Base-by-base conservation (phyloP, 352 stramenopile genomes). In the Phytophthora megakarya region DNA sequence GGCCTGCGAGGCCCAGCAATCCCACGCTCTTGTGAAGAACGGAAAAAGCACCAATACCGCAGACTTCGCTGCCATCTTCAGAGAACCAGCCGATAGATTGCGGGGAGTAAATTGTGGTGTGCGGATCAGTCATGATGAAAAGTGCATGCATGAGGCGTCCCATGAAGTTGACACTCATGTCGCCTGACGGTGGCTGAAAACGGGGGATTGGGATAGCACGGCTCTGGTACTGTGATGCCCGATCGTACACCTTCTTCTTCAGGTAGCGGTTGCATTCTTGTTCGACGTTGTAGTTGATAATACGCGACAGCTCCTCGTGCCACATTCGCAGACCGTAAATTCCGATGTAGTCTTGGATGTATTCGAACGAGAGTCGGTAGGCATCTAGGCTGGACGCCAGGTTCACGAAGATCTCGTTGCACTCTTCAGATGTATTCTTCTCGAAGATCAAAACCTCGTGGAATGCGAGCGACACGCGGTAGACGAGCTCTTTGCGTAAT, bases 281-380 rank as follows among this genome's bases (percentile, higher is more conserved):
- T 69, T 98, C 95, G n/a, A 97, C 88, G 45, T 98, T 98, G 77
- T 97, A 98, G 55, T 96, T 97, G 58, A 98, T 97, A 59, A 98
- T 96, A 16, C 96, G 90, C 22, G 81, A 90, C 16, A 98, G 70
- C 69, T 98, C 96, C 69, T 98, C 88, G 64, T 98, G 92, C 95
- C 93, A 98, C 79, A 98, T 97, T 28, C 95, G 92, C 32, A 98
- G 75, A 22, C 96, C 94, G 61, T 97, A 92, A 54, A 98, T 97
- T 26, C 84, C 92, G 60, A 98, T 92, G 78, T 98, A 98, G 73
- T 98, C 96, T 66, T 98, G 94, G 28, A 98, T 95, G 67, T 98
- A 98, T 76, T 98, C 89, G 53, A 98, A 95, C 28, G 90, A 96
- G 15, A 90, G 69, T 13, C 90, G 78, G 52, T 98, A 97, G 2